Percentiles rank a stretch among this genome's conserved stretches.
These are phyloP conservation scores for Hymenochaete sp. DNA, from an alignment of 1,284 basidiomycete species.

Conservation along the genomic window DNA sequence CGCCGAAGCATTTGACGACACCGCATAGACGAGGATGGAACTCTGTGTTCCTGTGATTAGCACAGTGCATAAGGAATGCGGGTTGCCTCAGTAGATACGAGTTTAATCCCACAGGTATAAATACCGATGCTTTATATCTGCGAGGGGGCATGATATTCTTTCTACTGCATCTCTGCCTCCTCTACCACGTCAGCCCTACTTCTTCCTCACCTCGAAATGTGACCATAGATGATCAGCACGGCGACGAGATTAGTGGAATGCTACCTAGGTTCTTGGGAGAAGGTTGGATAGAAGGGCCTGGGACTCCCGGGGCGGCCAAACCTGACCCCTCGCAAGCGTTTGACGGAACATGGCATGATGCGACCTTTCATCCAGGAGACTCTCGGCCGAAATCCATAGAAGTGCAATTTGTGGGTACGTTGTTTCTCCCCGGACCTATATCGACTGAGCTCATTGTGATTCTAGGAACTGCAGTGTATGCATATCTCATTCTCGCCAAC, in stretches of 20 bases:
- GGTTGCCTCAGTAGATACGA: no score
- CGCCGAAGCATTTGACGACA: no score
- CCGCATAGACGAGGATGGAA: no score
- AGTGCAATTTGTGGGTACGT: slow-evolving; percentile 11
- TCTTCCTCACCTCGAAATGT: slow-evolving; percentile 13
- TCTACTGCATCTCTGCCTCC: not conserved
- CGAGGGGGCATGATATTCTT: not conserved
- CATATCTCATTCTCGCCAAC: slow-evolving; percentile 12
- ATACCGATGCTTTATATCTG: no score
- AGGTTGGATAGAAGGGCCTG: slow-evolving; percentile 19
- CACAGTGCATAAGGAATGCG: no score
- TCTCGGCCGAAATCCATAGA: not conserved
- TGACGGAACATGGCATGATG: slow-evolving; percentile 22
- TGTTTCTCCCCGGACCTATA: no score
- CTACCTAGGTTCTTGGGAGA: slow-evolving; percentile 17
- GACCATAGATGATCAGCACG: slow-evolving; percentile 22
- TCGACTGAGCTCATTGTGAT: not conserved
- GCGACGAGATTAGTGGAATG: slow-evolving; percentile 17
- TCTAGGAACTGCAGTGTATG: slow-evolving; percentile 12
- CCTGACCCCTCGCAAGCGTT: slow-evolving; percentile 12
- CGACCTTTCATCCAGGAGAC: slow-evolving; percentile 13
- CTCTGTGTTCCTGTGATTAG: no score
- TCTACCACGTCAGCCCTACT: not conserved
- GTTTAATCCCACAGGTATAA: no score
- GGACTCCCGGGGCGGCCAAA: slow-evolving; percentile 14